phyloP scores from a whole-genome alignment of 805 yeast genomes.

The Metschnikowia koreensis region DNA sequence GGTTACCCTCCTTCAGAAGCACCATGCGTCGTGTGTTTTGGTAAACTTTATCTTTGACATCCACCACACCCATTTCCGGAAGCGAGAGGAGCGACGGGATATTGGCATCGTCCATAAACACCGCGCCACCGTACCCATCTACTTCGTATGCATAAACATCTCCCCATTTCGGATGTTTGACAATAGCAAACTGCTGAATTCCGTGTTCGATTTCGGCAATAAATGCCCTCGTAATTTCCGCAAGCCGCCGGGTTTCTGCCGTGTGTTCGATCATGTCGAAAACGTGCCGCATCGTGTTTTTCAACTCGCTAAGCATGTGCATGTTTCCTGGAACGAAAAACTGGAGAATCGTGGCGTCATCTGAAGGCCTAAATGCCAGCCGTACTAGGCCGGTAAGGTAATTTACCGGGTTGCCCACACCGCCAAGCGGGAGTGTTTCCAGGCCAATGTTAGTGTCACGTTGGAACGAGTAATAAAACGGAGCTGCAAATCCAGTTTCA shows the following conservation, averaged over 20 bases:
- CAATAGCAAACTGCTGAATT: constrained; percentile 60
- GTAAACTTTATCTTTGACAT: constrained; percentile 54
- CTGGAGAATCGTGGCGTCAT: constrained; percentile 79
- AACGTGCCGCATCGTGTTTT: constrained; percentile 26
- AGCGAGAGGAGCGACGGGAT: constrained; percentile 77
- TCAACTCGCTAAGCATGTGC: constrained; percentile 64
- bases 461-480: constrained; percentile 64
- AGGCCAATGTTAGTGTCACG: constrained; percentile 73
- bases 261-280: constrained; percentile 19
- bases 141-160: constrained; percentile 84
- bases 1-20: constrained; percentile 66
- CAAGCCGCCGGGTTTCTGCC: constrained; percentile 8
- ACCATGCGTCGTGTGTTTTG: constrained; percentile 80
- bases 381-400: constrained; percentile 68
- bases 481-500: constrained; percentile 45
- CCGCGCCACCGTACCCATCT: constrained; percentile 76
- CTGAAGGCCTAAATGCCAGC: constrained; percentile 85
- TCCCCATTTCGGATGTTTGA: constrained; percentile 69
- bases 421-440: constrained; percentile 76
- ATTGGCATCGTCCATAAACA: constrained; percentile 89
- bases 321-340: constrained; percentile 86
- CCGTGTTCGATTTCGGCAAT: constrained; percentile 50
- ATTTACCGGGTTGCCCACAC: constrained; percentile 83
- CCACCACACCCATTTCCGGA: constrained; percentile 72
- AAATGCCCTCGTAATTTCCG: constrained; percentile 29